Percentiles rank a stretch among this genome's conserved stretches.
Evolutionary conservation across 169 alveolate species (phyloP).

Genomic region (Miamiensis avidus): DNA sequence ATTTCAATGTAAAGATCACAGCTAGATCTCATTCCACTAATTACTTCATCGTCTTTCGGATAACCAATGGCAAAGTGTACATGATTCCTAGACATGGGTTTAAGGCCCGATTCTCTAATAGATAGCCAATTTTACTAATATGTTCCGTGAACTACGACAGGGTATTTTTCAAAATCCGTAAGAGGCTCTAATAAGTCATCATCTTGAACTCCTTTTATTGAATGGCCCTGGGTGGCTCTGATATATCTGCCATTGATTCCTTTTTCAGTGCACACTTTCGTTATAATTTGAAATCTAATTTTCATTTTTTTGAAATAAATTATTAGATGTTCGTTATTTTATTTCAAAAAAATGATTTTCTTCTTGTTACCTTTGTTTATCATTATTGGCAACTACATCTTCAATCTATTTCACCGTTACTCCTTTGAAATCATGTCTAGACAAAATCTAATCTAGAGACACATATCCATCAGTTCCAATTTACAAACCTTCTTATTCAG

Average conservation of each 20-base stretch:
- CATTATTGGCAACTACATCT: conserved; percentile 70
- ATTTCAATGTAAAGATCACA: conserved; percentile 79
- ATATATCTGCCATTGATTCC: background rate
- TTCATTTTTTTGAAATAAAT: conserved; percentile 53
- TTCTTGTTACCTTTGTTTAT: conserved; percentile 62
- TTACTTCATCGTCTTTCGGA: conserved; percentile 78
- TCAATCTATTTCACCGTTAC: conserved; percentile 45
- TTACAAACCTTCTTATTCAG: conserved; percentile 65
- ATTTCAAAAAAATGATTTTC: too few species aligned
- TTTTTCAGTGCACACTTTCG: background rate
- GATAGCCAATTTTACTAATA: conserved; percentile 53
- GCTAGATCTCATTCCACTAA: conserved; percentile 83
- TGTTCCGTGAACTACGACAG: conserved; percentile 84
- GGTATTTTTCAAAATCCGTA: conserved; percentile 76
- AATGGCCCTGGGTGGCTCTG: background rate
- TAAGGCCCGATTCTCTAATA: conserved; percentile 71
- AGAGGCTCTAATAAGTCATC: conserved; percentile 71
- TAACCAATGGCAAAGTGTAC: conserved; percentile 82
- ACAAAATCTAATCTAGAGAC: conserved; percentile 55
- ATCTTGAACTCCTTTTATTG: background rate
- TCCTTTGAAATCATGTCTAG: background rate
- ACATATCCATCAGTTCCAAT: conserved; percentile 77
- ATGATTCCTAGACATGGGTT: conserved; percentile 83
- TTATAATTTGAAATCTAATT: conserved; percentile 7
- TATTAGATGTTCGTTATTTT: background rate